phyloP scores from a whole-genome alignment of 2,329 filamentous ascomycete species.

The Xylariaceae sp. region DNA sequence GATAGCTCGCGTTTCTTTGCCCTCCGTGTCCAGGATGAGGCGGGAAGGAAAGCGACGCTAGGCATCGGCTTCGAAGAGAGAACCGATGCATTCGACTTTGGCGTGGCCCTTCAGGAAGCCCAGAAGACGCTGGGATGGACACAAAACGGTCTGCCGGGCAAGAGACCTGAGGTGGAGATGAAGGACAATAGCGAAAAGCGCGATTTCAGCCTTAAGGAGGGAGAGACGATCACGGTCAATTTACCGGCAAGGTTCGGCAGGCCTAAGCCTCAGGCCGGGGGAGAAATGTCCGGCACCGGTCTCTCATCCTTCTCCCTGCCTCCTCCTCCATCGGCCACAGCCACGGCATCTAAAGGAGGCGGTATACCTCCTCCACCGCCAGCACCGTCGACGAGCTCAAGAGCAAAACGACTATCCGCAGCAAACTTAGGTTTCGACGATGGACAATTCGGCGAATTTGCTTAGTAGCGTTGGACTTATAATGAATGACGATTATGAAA shows the following conservation, averaged over 20 bases:
- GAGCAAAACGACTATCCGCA: slow-evolving; percentile 50
- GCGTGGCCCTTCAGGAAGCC: slow-evolving; percentile 72
- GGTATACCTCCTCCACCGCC: slow-evolving; percentile 58
- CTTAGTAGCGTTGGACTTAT: slow-evolving; percentile 30
- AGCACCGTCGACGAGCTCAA: slow-evolving; percentile 47
- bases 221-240: slow-evolving; percentile 81
- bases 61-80: slow-evolving; percentile 86
- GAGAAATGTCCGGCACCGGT: slow-evolving; percentile 25
- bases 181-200: slow-evolving; percentile 50
- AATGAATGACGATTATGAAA: slow-evolving; percentile 4
- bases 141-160: slow-evolving; percentile 33
- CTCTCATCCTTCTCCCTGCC: slow-evolving; percentile 64
- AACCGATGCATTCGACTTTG: slow-evolving; percentile 80
- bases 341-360: slow-evolving; percentile 27
- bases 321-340: slow-evolving; percentile 54
- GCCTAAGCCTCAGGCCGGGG: slow-evolving; percentile 38
- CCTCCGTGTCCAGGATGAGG: slow-evolving; percentile 68
- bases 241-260: slow-evolving; percentile 55
- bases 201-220: slow-evolving; percentile 82
- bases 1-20: slow-evolving; percentile 84
- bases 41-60: slow-evolving; percentile 69
- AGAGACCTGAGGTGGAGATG: slow-evolving; percentile 34
- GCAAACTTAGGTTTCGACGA: slow-evolving; percentile 77
- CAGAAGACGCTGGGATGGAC: slow-evolving; percentile 63
- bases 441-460: slow-evolving; percentile 83